A percentile compares a stretch with the other conserved stretches of the same genome.
These are phyloP conservation scores for Leishmania martiniquensis DNA, from an alignment of 208 protist genomes.

Conservation along the genomic window DNA sequence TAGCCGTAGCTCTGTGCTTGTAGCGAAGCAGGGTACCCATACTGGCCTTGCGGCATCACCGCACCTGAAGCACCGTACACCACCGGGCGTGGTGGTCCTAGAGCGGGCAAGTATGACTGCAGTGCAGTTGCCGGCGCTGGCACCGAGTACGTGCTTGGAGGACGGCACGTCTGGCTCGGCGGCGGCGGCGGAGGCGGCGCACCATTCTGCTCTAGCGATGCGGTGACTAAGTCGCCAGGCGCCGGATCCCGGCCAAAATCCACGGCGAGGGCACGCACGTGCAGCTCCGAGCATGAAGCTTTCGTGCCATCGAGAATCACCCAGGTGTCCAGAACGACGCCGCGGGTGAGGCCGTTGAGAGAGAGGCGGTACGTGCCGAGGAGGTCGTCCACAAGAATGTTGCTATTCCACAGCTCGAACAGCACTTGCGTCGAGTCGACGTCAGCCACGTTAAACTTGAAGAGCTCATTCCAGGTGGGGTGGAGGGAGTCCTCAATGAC, in stretches of 20 bases:
- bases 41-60: background rate
- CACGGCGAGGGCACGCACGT: conserved; percentile 52
- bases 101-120: conserved; percentile 16
- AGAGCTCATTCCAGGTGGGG: conserved; percentile 69
- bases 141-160: conserved; percentile 16
- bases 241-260: conserved; percentile 57
- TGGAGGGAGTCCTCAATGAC: conserved; percentile 55
- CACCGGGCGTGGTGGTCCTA: conserved; percentile 24
- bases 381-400: conserved; percentile 49
- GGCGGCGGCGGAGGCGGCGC: conserved; percentile 8
- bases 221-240: conserved; percentile 21
- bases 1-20: conserved; percentile 12
- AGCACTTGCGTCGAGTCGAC: conserved; percentile 47
- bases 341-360: conserved; percentile 53
- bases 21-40: conserved; percentile 4
- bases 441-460: conserved; percentile 72
- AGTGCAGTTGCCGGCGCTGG: conserved; percentile 4
- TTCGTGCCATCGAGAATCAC: conserved; percentile 47
- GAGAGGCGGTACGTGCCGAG: conserved; percentile 60
- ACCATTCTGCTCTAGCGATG: conserved; percentile 39
- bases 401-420: conserved; percentile 72
- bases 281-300: conserved; percentile 54
- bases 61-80: conserved; percentile 12
- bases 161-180: conserved; percentile 28
- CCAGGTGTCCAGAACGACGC: conserved; percentile 69